phyloP scores from a whole-genome alignment of 2,329 filamentous ascomycete species.

The Phaeoacremonium minimum region DNA sequence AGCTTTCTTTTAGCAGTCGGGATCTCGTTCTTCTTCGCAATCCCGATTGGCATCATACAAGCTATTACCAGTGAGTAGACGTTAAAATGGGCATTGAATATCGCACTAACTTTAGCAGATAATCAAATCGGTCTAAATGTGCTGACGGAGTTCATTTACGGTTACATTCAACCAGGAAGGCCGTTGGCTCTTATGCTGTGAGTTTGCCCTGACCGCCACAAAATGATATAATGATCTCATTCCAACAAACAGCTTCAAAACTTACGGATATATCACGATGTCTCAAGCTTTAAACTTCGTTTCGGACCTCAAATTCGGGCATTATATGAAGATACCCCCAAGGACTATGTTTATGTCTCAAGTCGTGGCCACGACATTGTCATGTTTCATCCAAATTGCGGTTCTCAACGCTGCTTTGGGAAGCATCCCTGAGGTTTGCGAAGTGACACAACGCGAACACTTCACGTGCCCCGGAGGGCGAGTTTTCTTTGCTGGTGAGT shows the following conservation, averaged over 20 bases:
- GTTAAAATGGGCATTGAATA: too few species aligned
- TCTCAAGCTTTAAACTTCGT: conserved; percentile 62
- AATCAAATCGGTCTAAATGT: conserved; percentile 72
- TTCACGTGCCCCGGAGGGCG: conserved; percentile 61
- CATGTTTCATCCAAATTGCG: conserved; percentile 61
- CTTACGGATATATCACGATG: conserved; percentile 60
- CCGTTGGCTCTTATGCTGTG: conserved; percentile 72
- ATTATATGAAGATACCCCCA: conserved; percentile 70
- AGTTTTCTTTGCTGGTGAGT: conserved; percentile 57
- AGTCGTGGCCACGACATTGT: conserved; percentile 61
- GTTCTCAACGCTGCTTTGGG: conserved; percentile 59
- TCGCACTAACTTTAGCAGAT: too few species aligned
- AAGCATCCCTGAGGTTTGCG: conserved; percentile 62
- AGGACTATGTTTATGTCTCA: conserved; percentile 64
- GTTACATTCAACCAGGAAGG: conserved; percentile 69
- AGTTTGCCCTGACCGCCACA: too few species aligned
- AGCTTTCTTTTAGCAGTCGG: conserved; percentile 62
- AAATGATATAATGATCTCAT: too few species aligned
- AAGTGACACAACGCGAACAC: conserved; percentile 47
- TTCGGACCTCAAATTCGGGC: conserved; percentile 64
- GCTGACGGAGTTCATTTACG: conserved; percentile 68
- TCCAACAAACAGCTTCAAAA: conserved; percentile 60
- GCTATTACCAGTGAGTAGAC: conserved; percentile 66
- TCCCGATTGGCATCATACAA: conserved; percentile 67
- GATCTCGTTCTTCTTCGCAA: conserved; percentile 59